Conservation (phyloP, 352 stramenopile species). For the Pythium monospermum region DNA sequence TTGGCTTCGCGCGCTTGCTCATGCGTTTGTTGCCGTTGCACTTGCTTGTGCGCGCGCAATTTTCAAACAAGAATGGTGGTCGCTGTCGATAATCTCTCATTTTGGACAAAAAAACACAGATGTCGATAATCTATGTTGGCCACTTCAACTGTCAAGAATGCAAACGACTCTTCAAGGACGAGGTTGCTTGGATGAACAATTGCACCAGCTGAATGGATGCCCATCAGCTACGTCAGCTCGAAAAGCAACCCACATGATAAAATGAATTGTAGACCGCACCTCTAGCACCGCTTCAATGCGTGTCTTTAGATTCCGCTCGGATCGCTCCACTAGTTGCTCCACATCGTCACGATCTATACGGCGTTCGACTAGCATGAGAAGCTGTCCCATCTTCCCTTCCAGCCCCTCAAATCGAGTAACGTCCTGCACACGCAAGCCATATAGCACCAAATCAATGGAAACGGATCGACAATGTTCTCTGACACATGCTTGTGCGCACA, state of each 20-base stretch:
- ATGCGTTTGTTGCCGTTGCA: constrained; percentile 10
- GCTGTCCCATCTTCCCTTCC: constrained; percentile 32
- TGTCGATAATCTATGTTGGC: constrained; percentile 12
- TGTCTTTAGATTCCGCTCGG: constrained; percentile 41
- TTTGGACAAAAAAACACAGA: neutral
- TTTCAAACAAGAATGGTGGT: constrained; percentile 17
- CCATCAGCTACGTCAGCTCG: neutral
- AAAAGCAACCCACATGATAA: neutral
- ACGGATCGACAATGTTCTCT: neutral
- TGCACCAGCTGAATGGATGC: neutral
- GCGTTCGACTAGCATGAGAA: constrained; percentile 34
- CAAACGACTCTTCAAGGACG: no score
- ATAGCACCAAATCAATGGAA: neutral
- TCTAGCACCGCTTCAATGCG: constrained; percentile 51
- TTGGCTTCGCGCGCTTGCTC: constrained; percentile 12
- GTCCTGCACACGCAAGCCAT: no score
- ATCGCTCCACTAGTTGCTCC: constrained; percentile 30
- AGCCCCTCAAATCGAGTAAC: constrained; percentile 23
- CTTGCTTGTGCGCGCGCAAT: constrained; percentile 10
- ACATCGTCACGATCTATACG: constrained; percentile 30
- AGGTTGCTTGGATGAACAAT: no score
- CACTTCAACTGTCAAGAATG: constrained; percentile 9
- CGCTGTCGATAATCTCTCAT: constrained; percentile 6
- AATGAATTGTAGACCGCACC: constrained; percentile 19
- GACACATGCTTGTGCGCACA: constrained; percentile 4